Evolutionary conservation across 108 stramenopile genomes (phyloP), one percentile per base, ranked within the genome.

Genomic region (Cyclotella cryptica): DNA sequence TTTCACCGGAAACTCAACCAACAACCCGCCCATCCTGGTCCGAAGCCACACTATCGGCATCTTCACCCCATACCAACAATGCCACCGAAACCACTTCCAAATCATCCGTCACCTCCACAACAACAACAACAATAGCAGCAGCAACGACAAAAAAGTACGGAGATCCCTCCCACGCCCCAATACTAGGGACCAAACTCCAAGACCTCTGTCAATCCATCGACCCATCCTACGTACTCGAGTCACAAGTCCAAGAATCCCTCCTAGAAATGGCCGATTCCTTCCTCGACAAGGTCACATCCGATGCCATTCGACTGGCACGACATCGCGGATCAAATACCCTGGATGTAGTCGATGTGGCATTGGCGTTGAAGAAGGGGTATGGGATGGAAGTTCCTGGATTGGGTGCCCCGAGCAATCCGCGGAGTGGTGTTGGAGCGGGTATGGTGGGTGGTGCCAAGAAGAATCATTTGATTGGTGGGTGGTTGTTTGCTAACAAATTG

Each of bases 201-300:
- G 66, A 80, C 49, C 55, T 95, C 49, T 72, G 91, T 24, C 69
- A 72, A 14, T 78, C 86, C 28, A 87, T 95, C 54, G 92, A 95
- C 71, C 93, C 93, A 40, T 83, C 87, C 44, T 92, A 91, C 68
- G 70, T 77, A 10, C 71, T 95, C 27, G 92, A 95, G 47, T 40
- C 88, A 21, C 86, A 89, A 54, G 91, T 90, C 22, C 91, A 95
- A 80, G 90, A 92, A 49, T 85, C 87, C 62, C 70, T 92, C 14
- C 71, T 95, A 67, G 83, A 85, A 71, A 72, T 95, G 70, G 92
- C 90, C 27, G 90, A 95, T 69, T 84, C 89, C 41, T 95, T 95
- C 77, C 66, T 95, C 62, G 92, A 92, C 35, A 90, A 90, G 71
- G 91, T 95, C 9, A 84, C 80, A 4, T 60, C 74, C 10, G 86